A percentile compares a stretch with the other conserved stretches of the same genome.
Conservation (phyloP, 257 asterid genomes). For the Petrea volubilis region DNA sequence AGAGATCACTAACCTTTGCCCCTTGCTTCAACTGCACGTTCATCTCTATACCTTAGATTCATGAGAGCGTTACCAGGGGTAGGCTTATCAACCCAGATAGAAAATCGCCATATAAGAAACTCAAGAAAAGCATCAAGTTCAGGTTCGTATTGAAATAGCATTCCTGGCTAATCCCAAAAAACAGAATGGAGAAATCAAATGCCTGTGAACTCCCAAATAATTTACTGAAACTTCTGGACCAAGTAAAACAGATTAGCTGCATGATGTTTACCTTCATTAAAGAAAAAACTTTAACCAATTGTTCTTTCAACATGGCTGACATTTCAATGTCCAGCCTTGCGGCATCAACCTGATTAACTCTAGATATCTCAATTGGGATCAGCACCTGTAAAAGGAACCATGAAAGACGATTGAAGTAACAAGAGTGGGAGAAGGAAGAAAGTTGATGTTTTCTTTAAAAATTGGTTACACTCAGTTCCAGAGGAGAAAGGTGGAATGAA, state of each 20-base stretch:
- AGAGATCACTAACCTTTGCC: conserved; percentile 64
- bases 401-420: conserved; percentile 9
- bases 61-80: conserved; percentile 92
- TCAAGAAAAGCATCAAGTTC: conserved; percentile 97
- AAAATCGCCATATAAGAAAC: conserved; percentile 92
- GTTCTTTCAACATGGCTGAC: conserved; percentile 97
- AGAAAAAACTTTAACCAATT: conserved; percentile 83
- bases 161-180: conserved; percentile 96
- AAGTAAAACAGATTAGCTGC: conserved; percentile 18
- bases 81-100: conserved; percentile 99
- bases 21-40: conserved; percentile 70
- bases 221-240: conserved; percentile 17
- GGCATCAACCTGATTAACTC: conserved; percentile 95
- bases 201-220: conserved; percentile 24
- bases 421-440: neutral
- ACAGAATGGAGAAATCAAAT: conserved; percentile 46
- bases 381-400: conserved; percentile 47
- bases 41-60: conserved; percentile 85
- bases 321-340: conserved; percentile 88
- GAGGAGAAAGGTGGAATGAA: neutral
- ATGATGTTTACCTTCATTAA: conserved; percentile 75
- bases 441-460: neutral
- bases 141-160: conserved; percentile 91
- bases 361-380: conserved; percentile 79
- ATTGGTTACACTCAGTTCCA: neutral